These are phyloP conservation scores for Boletus tomentosulus DNA, from an alignment of 768 basidiomycete genomes.

Conservation along the genomic window DNA sequence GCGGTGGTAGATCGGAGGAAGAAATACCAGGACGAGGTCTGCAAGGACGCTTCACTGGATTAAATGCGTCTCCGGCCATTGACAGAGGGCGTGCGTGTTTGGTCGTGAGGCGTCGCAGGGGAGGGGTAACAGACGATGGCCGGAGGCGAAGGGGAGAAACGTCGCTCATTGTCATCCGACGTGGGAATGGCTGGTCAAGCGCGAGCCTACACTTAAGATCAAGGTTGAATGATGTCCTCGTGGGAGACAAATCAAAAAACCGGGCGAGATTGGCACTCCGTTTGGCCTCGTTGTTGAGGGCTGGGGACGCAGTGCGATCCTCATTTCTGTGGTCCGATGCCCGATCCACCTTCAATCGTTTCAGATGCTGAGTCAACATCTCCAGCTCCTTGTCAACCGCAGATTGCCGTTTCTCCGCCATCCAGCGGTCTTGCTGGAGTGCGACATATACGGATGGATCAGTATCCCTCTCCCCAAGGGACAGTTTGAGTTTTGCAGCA, in stretches of 20 bases:
- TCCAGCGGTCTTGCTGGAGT: conserved; percentile 47
- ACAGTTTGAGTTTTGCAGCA: conserved; percentile 36
- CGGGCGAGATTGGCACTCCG: conserved; percentile 35
- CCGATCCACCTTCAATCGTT: conserved; percentile 28
- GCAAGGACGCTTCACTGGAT: conserved; percentile 28
- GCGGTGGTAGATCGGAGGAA: conserved; percentile 12
- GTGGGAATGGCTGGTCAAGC: conserved; percentile 28
- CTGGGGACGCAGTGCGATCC: conserved; percentile 13
- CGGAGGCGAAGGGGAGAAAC: conserved; percentile 34
- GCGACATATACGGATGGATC: conserved; percentile 36
- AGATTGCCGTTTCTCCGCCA: conserved; percentile 43
- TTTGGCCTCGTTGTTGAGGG: conserved; percentile 24
- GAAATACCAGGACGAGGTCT: conserved; percentile 19
- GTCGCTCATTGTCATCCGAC: conserved; percentile 35
- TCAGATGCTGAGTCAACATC: conserved; percentile 34
- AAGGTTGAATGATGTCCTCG: conserved; percentile 30
- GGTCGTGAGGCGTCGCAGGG: conserved; percentile 23
- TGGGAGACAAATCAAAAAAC: conserved; percentile 37
- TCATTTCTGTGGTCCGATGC: conserved; percentile 12
- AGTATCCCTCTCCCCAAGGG: conserved; percentile 36
- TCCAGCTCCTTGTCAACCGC: conserved; percentile 37
- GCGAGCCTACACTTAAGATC: conserved; percentile 29
- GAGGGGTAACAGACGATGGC: conserved; percentile 26
- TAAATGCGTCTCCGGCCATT: conserved; percentile 24
- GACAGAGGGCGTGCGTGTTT: conserved; percentile 26